Evolutionary conservation across 805 yeast species (phyloP).

Genomic region (Ogataea wickerhamii): DNA sequence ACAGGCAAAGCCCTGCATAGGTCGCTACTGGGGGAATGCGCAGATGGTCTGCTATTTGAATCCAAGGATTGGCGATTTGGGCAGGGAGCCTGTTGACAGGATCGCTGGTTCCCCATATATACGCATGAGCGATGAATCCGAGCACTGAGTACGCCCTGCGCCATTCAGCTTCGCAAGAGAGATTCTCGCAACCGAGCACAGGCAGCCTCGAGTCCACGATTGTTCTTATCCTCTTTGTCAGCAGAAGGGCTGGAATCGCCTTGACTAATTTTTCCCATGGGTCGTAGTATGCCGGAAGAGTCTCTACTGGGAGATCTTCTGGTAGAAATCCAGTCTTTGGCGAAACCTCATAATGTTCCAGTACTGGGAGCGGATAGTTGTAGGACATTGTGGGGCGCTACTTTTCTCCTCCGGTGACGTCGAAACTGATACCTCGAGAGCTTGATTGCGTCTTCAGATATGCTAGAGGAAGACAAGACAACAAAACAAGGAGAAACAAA

Average conservation of each 20-base stretch:
- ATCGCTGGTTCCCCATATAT: conserved; percentile 75
- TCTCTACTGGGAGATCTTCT: conserved; percentile 53
- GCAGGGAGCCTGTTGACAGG: conserved; percentile 64
- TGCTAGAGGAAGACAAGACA: not conserved
- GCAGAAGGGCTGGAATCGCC: conserved; percentile 68
- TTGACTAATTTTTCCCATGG: conserved; percentile 75
- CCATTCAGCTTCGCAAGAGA: conserved; percentile 46
- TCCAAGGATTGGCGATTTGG: conserved; percentile 67
- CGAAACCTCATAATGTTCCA: conserved; percentile 68
- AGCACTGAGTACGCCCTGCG: conserved; percentile 80
- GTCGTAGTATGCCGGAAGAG: conserved; percentile 55
- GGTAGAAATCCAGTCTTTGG: conserved; percentile 79
- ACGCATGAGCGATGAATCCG: conserved; percentile 81
- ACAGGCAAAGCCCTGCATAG: conserved; percentile 79
- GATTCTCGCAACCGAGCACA: conserved; percentile 44
- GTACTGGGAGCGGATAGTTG: conserved; percentile 40
- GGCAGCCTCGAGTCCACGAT: conserved; percentile 63
- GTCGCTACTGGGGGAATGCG: conserved; percentile 85
- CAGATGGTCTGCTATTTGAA: conserved; percentile 52
- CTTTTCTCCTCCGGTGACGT: not conserved
- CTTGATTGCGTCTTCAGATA: too few relatives aligned
- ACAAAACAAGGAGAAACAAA: not conserved
- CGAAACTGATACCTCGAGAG: not conserved
- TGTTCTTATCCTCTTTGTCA: conserved; percentile 57
- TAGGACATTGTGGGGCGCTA: conserved; percentile 19